phyloP scores from a whole-genome alignment of 176 grass and related monocot genomes.

The Carex kokanica region DNA sequence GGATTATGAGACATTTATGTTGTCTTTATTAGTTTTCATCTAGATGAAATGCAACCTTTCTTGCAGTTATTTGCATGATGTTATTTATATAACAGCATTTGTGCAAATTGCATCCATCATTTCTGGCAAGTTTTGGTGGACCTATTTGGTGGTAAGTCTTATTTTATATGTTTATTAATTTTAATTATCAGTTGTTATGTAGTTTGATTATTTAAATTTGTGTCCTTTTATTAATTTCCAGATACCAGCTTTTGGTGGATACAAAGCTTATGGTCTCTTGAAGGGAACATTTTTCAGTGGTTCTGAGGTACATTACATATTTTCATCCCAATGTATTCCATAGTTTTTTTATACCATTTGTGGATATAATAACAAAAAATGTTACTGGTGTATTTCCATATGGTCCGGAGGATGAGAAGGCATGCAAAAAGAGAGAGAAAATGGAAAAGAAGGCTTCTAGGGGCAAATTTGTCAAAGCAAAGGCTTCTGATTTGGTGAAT shows the following conservation, averaged over 20 bases:
- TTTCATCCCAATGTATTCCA: background rate
- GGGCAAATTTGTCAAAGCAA: slow-evolving; percentile 78
- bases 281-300: slow-evolving; percentile 67
- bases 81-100: slow-evolving; percentile 91
- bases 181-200: background rate
- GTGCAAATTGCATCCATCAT: slow-evolving; percentile 82
- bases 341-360: slow-evolving; percentile 18
- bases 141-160: slow-evolving; percentile 77
- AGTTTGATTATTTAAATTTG: slow-evolving; percentile 16
- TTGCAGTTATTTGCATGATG: slow-evolving; percentile 84
- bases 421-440: slow-evolving; percentile 88
- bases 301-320: slow-evolving; percentile 57
- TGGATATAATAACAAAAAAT: background rate
- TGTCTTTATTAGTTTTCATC: background rate
- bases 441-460: slow-evolving; percentile 93
- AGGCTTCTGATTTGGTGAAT: slow-evolving; percentile 33
- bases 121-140: slow-evolving; percentile 98
- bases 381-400: slow-evolving; percentile 33
- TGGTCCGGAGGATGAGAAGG: slow-evolving; percentile 82
- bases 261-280: slow-evolving; percentile 68
- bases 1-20: background rate
- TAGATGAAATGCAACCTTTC: background rate
- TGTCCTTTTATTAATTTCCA: slow-evolving; percentile 30
- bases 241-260: slow-evolving; percentile 87
- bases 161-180: slow-evolving; percentile 10